These are phyloP conservation scores for Pseudonitzschia delicatissima DNA, from an alignment of 108 stramenopile genomes.

Conservation along the genomic window DNA sequence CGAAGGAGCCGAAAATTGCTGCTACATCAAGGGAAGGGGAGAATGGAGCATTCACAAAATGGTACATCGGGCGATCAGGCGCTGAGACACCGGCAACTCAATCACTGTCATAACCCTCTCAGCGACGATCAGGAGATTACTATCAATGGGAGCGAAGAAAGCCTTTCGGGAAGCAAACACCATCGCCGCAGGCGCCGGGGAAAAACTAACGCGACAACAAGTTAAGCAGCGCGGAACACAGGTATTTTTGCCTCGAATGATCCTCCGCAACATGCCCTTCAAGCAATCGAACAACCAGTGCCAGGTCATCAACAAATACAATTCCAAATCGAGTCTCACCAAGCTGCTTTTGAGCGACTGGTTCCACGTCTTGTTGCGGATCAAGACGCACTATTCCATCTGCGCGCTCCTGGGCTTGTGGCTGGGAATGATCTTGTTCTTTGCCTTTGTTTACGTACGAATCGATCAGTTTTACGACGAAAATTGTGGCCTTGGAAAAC, in stretches of 20 bases:
- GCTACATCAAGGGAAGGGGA: too few relatives aligned
- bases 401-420: slow-evolving; percentile 55
- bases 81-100: too few relatives aligned
- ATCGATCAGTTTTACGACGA: slow-evolving; percentile 39
- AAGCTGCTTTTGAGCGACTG: slow-evolving; percentile 52
- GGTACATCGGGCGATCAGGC: too few relatives aligned
- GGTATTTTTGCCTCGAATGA: slow-evolving; percentile 50
- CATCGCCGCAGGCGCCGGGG: too few relatives aligned
- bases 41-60: too few relatives aligned
- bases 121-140: too few relatives aligned
- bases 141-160: too few relatives aligned
- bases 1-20: too few relatives aligned
- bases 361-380: slow-evolving; percentile 78
- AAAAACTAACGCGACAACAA: too few relatives aligned
- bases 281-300: slow-evolving; percentile 53
- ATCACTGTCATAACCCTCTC: too few relatives aligned
- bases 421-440: slow-evolving; percentile 61
- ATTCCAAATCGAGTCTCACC: not conserved
- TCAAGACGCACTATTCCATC: slow-evolving; percentile 34
- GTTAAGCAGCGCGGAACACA: slow-evolving; percentile 1
- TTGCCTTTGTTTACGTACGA: slow-evolving; percentile 53
- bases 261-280: slow-evolving; percentile 58
- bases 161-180: too few relatives aligned
- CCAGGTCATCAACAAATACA: slow-evolving; percentile 31
- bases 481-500: slow-evolving; percentile 60